These are phyloP conservation scores for Yamadazyma pseudoaaseri DNA, from an alignment of 1,139 yeast species.

Conservation along the genomic window DNA sequence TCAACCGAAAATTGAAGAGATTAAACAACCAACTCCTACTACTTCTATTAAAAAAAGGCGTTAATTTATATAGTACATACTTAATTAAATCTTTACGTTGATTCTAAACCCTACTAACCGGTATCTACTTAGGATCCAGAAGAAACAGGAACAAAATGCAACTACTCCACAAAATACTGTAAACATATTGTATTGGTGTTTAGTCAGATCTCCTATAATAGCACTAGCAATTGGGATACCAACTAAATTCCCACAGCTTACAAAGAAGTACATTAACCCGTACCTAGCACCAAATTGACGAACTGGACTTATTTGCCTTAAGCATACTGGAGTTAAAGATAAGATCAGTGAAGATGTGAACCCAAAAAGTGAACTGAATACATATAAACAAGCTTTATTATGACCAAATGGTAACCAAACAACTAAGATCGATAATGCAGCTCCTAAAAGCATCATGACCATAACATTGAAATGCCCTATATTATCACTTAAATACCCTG, in stretches of 20 bases:
- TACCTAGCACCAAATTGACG: constrained; percentile 40
- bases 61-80: too few relatives aligned
- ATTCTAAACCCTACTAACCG: constrained; percentile 32
- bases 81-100: constrained; percentile 34
- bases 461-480: constrained; percentile 41
- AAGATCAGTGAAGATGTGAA: constrained; percentile 29
- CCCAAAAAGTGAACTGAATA: constrained; percentile 25
- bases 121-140: constrained; percentile 35
- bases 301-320: constrained; percentile 35
- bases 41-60: too few relatives aligned
- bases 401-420: constrained; percentile 44
- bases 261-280: constrained; percentile 37
- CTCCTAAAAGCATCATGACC: constrained; percentile 33
- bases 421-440: constrained; percentile 29
- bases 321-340: constrained; percentile 40
- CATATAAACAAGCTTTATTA: constrained; percentile 28
- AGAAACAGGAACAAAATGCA: constrained; percentile 25
- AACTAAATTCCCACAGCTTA: constrained; percentile 40
- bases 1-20: constrained; percentile 10
- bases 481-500: constrained; percentile 38
- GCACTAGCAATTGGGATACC: constrained; percentile 47
- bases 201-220: constrained; percentile 35
- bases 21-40: too few relatives aligned
- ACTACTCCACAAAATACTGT: constrained; percentile 35
- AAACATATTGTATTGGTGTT: constrained; percentile 31